These are phyloP conservation scores for Phaeotremella fagi DNA, from an alignment of 768 basidiomycete species.

Conservation along the genomic window DNA sequence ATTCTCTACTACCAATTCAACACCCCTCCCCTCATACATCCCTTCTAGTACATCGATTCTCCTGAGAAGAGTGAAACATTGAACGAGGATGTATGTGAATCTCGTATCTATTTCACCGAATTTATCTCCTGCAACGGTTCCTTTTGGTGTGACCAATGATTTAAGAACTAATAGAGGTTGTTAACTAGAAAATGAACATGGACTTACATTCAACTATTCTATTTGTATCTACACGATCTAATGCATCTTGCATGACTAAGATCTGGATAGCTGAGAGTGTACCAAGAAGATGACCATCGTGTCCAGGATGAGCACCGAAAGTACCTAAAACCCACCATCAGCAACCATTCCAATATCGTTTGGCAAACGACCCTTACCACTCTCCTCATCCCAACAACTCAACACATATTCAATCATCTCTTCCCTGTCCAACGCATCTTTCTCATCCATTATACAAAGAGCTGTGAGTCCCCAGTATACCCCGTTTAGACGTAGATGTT, in stretches of 20 bases:
- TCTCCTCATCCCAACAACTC: slow-evolving; percentile 91
- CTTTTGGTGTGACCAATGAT: slow-evolving; percentile 70
- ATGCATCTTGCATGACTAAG: slow-evolving; percentile 73
- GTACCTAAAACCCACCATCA: slow-evolving; percentile 57
- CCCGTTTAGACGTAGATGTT: slow-evolving; percentile 91
- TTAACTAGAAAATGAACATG: background rate
- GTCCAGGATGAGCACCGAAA: slow-evolving; percentile 86
- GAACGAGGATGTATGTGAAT: slow-evolving; percentile 82
- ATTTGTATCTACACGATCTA: slow-evolving; percentile 63
- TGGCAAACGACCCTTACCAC: slow-evolving; percentile 53
- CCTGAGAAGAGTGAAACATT: slow-evolving; percentile 74
- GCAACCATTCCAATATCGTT: background rate
- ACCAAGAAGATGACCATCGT: slow-evolving; percentile 81
- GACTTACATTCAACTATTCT: slow-evolving; percentile 69
- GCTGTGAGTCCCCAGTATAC: slow-evolving; percentile 96
- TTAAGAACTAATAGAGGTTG: slow-evolving; percentile 60
- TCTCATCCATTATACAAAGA: slow-evolving; percentile 68
- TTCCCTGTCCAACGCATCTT: slow-evolving; percentile 72
- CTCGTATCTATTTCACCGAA: slow-evolving; percentile 93
- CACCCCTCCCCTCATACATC: slow-evolving; percentile 13
- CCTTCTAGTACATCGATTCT: slow-evolving; percentile 63
- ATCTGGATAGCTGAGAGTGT: slow-evolving; percentile 93
- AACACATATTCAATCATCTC: slow-evolving; percentile 85
- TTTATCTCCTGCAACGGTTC: slow-evolving; percentile 80
- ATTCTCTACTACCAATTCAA: slow-evolving; percentile 55